Evolutionary conservation across 2,329 filamentous ascomycete species (phyloP).

Genomic region (Colletotrichum lupini): DNA sequence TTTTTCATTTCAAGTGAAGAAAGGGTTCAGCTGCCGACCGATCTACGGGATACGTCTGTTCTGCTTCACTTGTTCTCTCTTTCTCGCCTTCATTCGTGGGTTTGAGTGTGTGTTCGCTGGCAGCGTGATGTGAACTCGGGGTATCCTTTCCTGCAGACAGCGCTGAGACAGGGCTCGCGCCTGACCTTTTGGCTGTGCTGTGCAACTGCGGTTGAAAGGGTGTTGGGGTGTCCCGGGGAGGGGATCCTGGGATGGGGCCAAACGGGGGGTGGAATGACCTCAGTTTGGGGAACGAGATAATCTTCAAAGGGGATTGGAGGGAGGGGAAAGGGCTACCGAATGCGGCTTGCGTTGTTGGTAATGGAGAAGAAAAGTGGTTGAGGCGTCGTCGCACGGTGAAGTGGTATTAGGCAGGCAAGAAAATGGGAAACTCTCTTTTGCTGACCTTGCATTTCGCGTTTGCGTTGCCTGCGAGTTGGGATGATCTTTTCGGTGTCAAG

Average conservation of each 20-base stretch:
- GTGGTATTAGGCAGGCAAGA: neutral
- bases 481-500: neutral
- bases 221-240: neutral
- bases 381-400: neutral
- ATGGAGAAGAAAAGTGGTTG: neutral
- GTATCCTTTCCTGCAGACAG: conserved; percentile 15
- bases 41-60: neutral
- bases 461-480: neutral
- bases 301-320: neutral
- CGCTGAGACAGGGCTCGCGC: conserved; percentile 27
- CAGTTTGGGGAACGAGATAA: neutral
- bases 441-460: neutral
- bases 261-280: neutral
- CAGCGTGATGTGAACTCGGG: conserved; percentile 30
- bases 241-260: neutral
- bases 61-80: neutral
- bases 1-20: too few relatives aligned
- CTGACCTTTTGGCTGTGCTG: conserved; percentile 18
- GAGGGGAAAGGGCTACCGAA: neutral
- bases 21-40: neutral
- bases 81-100: neutral
- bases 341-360: conserved; percentile 1
- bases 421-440: neutral
- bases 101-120: neutral
- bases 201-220: neutral